Conservation (phyloP, 805 yeast species). For the Osmozyma mogii region DNA sequence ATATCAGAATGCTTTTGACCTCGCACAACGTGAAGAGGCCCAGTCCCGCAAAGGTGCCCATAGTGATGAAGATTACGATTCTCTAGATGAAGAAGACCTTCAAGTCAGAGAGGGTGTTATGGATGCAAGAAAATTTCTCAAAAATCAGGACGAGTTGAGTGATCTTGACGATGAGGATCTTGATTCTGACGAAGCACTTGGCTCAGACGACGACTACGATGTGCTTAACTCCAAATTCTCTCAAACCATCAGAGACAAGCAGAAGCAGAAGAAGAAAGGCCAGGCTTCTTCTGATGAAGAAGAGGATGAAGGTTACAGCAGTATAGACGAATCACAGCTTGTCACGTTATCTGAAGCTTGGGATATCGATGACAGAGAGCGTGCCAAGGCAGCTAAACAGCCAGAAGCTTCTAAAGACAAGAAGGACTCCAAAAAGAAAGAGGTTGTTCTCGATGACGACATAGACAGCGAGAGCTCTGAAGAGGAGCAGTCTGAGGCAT, state of each 20-base stretch:
- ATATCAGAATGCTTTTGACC: slow-evolving; percentile 37
- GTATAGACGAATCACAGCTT: slow-evolving; percentile 70
- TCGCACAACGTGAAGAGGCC: slow-evolving; percentile 33
- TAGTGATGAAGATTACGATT: slow-evolving; percentile 13
- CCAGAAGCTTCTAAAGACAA: slow-evolving; percentile 3
- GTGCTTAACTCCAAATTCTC: slow-evolving; percentile 58
- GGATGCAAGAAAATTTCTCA: slow-evolving; percentile 32
- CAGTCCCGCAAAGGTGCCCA: slow-evolving; percentile 14
- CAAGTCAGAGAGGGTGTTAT: slow-evolving; percentile 30
- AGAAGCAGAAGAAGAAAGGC: slow-evolving; percentile 27
- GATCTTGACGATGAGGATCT: slow-evolving; percentile 56
- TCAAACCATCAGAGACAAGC: slow-evolving; percentile 56
- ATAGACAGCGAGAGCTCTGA: slow-evolving; percentile 12
- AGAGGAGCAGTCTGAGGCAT: slow-evolving; percentile 19
- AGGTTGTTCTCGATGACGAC: slow-evolving; percentile 11
- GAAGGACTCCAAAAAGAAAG: slow-evolving; percentile 5
- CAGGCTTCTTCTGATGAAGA: slow-evolving; percentile 19
- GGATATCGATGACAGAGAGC: slow-evolving; percentile 66
- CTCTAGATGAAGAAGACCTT: slow-evolving; percentile 13
- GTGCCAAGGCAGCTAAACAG: slow-evolving; percentile 6
- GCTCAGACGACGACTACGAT: slow-evolving; percentile 68
- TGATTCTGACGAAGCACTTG: slow-evolving; percentile 84
- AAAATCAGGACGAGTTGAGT: slow-evolving; percentile 14
- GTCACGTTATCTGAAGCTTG: slow-evolving; percentile 80
- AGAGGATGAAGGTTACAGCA: slow-evolving; percentile 51